Evolutionary conservation across 495 filamentous ascomycete species (phyloP), one percentile per base, ranked within the genome.

Genomic region (Neurospora sp.): DNA sequence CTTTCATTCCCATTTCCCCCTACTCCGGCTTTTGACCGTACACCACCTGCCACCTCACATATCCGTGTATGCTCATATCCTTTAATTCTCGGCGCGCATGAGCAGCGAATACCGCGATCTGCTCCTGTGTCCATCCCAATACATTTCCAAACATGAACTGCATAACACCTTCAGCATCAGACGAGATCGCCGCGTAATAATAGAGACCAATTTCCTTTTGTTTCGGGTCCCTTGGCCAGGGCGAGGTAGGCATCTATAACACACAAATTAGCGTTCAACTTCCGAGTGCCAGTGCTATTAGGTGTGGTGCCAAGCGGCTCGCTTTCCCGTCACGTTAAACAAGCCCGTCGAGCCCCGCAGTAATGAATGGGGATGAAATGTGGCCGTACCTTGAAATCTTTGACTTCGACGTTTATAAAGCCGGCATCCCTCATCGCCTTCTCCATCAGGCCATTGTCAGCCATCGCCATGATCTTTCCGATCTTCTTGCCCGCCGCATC

Each of bases 161-260:
- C 14, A 78, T 79, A 65, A 86, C 80, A 14, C 76, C 84, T 71
- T 87, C 81, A 35, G 86, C 73, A 39, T 82, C 83, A 53, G 84
- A 82, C 70, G 81, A 76, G 44, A 81, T 76, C 77, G 84, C 80
- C 35, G 79, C 78, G 22, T 81, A 77, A 37, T 78, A 75, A 68
- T 80, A 84, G 38, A 78, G 68, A 37, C 90, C 89, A 39, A 90
- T 73, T 40, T 82, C 79, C 69, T 84, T 88, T 46, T 87, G 69
- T n/a, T 81, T 82, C 12, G 80, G 81, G 74, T 92, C 86, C 68
- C 82, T 82, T 0, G 89, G 83, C 89, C 88, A 90, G 10, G 84
- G 80, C 39, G 89, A 90, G 9, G 83, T 79, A 4, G 90, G 90
- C 37, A 87, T 80, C 76, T 89, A 53, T 22, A 53, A 53, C 46